Conservation (phyloP, 73 alveolate genomes). For the Tetrahymena malaccensis region DNA sequence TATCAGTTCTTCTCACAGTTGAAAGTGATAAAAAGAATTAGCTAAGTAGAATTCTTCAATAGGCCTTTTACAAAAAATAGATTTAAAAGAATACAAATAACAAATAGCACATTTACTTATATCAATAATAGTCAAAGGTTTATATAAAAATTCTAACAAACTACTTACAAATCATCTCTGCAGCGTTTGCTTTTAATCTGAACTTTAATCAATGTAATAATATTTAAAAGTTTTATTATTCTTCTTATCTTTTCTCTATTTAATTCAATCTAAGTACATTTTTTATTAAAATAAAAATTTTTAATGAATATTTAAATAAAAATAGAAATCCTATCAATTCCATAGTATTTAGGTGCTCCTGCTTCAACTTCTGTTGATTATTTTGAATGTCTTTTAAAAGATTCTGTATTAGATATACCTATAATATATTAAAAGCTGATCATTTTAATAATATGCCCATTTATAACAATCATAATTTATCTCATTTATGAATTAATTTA, state of each 20-base stretch:
- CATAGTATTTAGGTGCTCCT: not conserved
- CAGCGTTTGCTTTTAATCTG: not conserved
- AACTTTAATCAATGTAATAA: not conserved
- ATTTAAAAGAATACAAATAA: too few relatives aligned
- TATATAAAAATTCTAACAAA: too few relatives aligned
- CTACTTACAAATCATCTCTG: not conserved
- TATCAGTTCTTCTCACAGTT: not conserved
- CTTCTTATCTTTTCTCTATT: too few relatives aligned
- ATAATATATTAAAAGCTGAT: not conserved
- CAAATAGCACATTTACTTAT: too few relatives aligned
- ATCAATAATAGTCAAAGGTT: not conserved
- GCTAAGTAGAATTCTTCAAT: not conserved
- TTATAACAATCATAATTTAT: too few relatives aligned
- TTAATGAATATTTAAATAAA: too few relatives aligned
- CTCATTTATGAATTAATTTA: not conserved
- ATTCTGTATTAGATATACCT: not conserved
- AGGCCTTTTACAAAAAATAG: not conserved
- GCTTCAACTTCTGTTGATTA: not conserved
- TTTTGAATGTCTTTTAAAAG: not conserved
- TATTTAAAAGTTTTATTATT: too few relatives aligned
- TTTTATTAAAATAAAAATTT: too few relatives aligned
- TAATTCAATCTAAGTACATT: too few relatives aligned
- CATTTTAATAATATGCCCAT: not conserved
- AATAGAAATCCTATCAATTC: not conserved
- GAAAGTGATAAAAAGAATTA: not conserved